Evolutionary conservation across 176 grass and related monocot species (phyloP).

Genomic region (Leersia perrieri): DNA sequence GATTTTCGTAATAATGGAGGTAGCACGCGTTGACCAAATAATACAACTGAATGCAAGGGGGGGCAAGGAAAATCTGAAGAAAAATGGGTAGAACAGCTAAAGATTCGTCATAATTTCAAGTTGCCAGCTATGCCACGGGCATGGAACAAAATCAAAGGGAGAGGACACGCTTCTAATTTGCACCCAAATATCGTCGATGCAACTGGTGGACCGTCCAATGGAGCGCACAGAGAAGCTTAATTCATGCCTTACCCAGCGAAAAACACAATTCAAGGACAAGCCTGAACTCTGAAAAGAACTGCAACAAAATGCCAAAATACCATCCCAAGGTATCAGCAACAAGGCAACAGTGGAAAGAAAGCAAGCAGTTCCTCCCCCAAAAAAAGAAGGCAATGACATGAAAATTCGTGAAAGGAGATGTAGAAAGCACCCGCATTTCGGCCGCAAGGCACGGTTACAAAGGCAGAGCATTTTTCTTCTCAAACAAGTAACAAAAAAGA

Average conservation of each 20-base stretch:
- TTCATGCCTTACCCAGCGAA: background rate
- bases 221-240: background rate
- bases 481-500: background rate
- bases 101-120: background rate
- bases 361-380: background rate
- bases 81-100: background rate
- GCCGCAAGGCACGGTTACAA: background rate
- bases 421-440: background rate
- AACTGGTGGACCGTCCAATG: background rate
- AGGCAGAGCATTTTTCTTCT: background rate
- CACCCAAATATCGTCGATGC: background rate
- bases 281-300: background rate
- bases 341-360: background rate
- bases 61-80: background rate
- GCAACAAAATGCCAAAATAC: background rate
- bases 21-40: background rate
- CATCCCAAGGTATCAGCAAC: background rate
- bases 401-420: background rate
- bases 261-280: background rate
- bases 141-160: background rate
- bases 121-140: background rate
- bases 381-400: background rate
- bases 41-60: background rate
- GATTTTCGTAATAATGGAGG: background rate
- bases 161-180: background rate